A percentile compares a stretch with the other conserved stretches of the same genome.
Conservation (phyloP, 2,329 filamentous ascomycete genomes). For the Colletotrichum trifolii region DNA sequence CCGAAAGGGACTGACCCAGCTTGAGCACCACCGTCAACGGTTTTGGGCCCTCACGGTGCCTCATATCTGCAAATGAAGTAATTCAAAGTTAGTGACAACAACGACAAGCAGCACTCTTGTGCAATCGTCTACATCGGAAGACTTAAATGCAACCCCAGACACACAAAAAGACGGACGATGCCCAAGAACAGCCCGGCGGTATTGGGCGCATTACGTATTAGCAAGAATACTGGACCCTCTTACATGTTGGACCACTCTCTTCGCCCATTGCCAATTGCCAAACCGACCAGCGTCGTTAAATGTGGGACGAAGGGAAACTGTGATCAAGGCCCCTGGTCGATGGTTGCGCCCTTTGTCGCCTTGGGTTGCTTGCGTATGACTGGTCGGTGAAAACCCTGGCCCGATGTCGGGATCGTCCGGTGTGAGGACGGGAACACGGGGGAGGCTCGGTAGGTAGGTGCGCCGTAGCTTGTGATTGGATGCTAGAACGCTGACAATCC, state of each 20-base stretch:
- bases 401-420: slow-evolving; percentile 37
- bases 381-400: slow-evolving; percentile 29
- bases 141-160: neutral
- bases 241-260: slow-evolving; percentile 36
- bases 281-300: slow-evolving; percentile 30
- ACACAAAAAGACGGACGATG: neutral
- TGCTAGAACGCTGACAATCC: slow-evolving; percentile 17
- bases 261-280: slow-evolving; percentile 35
- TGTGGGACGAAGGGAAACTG: slow-evolving; percentile 29
- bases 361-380: slow-evolving; percentile 13
- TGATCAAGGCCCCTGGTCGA: slow-evolving; percentile 30
- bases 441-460: slow-evolving; percentile 16
- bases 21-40: slow-evolving; percentile 86
- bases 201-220: slow-evolving; percentile 30
- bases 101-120: too few species aligned
- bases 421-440: slow-evolving; percentile 26
- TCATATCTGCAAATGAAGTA: slow-evolving; percentile 65
- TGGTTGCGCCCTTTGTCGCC: slow-evolving; percentile 30
- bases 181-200: slow-evolving; percentile 9
- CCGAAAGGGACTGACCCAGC: slow-evolving; percentile 70
- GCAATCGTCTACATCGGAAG: neutral
- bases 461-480: slow-evolving; percentile 15
- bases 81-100: slow-evolving; percentile 27
- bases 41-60: slow-evolving; percentile 59
- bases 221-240: slow-evolving; percentile 35